A percentile compares a stretch with the other conserved stretches of the same genome.
Evolutionary conservation across 2,329 filamentous ascomycete species (phyloP).

Genomic region (Thielaviopsis cerberus): DNA sequence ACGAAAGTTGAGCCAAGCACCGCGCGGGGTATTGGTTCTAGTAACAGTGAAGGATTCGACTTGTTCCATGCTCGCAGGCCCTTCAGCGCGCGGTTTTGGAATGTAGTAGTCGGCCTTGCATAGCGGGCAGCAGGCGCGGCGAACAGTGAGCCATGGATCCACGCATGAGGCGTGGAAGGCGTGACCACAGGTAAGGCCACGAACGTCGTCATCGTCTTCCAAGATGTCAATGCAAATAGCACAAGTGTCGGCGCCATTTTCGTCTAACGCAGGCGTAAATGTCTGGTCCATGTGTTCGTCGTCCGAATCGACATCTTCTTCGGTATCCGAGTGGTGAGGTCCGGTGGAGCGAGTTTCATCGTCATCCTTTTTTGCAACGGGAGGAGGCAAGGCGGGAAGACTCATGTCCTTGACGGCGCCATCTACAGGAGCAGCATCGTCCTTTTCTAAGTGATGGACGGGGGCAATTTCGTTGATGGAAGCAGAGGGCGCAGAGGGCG

Average conservation of each 20-base stretch:
- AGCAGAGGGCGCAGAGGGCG: no score
- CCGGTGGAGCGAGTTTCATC: not conserved
- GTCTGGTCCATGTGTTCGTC: slow-evolving; percentile 72
- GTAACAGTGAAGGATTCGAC: slow-evolving; percentile 21
- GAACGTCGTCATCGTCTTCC: slow-evolving; percentile 88
- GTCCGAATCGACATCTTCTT: slow-evolving; percentile 47
- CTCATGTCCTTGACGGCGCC: slow-evolving; percentile 7
- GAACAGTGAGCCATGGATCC: slow-evolving; percentile 88
- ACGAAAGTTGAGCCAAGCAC: slow-evolving; percentile 23
- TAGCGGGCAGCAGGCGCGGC: slow-evolving; percentile 85
- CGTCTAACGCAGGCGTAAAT: slow-evolving; percentile 61
- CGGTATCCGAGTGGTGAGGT: slow-evolving; percentile 17
- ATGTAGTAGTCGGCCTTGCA: slow-evolving; percentile 98
- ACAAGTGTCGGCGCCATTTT: slow-evolving; percentile 74
- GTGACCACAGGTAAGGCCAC: slow-evolving; percentile 88
- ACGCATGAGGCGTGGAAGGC: slow-evolving; percentile 92
- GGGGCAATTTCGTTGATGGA: not conserved
- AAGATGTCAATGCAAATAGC: slow-evolving; percentile 90
- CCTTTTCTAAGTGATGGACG: slow-evolving; percentile 11
- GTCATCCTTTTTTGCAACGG: slow-evolving; percentile 3
- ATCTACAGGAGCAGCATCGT: slow-evolving; percentile 14
- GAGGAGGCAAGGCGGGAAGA: slow-evolving; percentile 1
- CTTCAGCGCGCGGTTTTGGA: slow-evolving; percentile 59
- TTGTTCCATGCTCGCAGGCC: slow-evolving; percentile 18
- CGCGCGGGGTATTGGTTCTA: slow-evolving; percentile 29